Evolutionary conservation across 2,329 filamentous ascomycete genomes (phyloP), one percentile per base, ranked within the genome.

Genomic region (Pseudogymnoascus sp.): DNA sequence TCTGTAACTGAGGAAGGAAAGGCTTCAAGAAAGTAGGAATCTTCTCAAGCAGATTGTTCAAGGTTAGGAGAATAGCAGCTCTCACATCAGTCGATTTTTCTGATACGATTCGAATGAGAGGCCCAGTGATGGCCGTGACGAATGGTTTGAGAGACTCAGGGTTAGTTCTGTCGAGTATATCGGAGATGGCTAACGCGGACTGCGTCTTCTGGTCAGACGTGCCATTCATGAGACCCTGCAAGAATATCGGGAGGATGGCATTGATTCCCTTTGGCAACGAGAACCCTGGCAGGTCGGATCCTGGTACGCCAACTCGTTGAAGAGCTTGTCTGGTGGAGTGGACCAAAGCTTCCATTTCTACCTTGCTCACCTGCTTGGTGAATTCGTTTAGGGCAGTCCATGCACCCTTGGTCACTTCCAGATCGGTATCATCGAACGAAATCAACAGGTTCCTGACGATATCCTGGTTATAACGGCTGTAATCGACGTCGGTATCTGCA

Each of bases 221-320:
- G 64, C 95, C 96, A 71, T 99, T 97, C 89, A 99, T 96, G 68
- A 99, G 82, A 77, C 95, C 95, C 74, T 99, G 96, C 73, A 97
- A 77, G 84, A 99, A 97, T 68, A 99, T 97, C 1, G 96, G 95
- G 66, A 99, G 78, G 67, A 99, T 88, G 66, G 95, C 93, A 72
- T 92, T 96, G 81, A 99, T 96, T 66, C 96, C 96, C 84, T 97
- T 99, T 1, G 93, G 95, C 63, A 97, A 79, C 37, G 81, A 82
- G 78, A 99, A 99, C 37, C 95, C 96, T 40, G 92, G 86, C 56
- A 99, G 81, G 71, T 93, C 88, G 42, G 88, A 84, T 28, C 95
- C 95, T 44, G 92, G 80, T 50, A 96, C 90, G 69, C 96, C 95
- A 56, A 97, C 90, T 71, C 93, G 91, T 68, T 90, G 87, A 62